Conservation (phyloP, 768 basidiomycete genomes). For the Kockovaella imperatae region DNA sequence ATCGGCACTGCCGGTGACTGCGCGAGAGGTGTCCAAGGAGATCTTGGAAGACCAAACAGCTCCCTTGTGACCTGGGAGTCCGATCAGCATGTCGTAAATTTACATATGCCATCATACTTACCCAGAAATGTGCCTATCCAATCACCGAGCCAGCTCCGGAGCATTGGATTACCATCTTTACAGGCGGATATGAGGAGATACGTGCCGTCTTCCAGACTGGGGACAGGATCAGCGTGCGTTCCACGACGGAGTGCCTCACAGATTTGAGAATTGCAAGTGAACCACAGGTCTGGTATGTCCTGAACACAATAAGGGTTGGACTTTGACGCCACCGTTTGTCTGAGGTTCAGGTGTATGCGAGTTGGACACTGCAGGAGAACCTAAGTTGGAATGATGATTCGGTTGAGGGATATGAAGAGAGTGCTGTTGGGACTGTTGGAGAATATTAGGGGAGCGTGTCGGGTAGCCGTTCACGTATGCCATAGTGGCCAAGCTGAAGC, state of each 20-base stretch:
- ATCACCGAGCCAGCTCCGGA: constrained; percentile 94
- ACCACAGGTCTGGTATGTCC: constrained; percentile 59
- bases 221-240: constrained; percentile 48
- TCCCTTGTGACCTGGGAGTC: constrained; percentile 53
- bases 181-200: constrained; percentile 91
- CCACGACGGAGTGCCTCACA: constrained; percentile 27
- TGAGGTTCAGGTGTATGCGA: background rate
- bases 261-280: constrained; percentile 78
- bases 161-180: constrained; percentile 97
- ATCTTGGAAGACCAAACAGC: constrained; percentile 97
- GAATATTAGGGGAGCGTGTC: no score
- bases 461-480: no score
- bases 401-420: background rate
- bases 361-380: background rate
- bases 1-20: constrained; percentile 89
- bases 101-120: constrained; percentile 14
- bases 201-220: constrained; percentile 62
- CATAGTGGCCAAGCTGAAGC: no score
- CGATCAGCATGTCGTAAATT: background rate
- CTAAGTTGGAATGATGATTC: background rate
- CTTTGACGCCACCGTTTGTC: constrained; percentile 17
- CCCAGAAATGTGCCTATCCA: constrained; percentile 73
- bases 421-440: no score
- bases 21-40: constrained; percentile 70
- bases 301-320: constrained; percentile 44